These are phyloP conservation scores for Botrytis cinerea DNA, from an alignment of 2,329 filamentous ascomycete species.

Conservation along the genomic window DNA sequence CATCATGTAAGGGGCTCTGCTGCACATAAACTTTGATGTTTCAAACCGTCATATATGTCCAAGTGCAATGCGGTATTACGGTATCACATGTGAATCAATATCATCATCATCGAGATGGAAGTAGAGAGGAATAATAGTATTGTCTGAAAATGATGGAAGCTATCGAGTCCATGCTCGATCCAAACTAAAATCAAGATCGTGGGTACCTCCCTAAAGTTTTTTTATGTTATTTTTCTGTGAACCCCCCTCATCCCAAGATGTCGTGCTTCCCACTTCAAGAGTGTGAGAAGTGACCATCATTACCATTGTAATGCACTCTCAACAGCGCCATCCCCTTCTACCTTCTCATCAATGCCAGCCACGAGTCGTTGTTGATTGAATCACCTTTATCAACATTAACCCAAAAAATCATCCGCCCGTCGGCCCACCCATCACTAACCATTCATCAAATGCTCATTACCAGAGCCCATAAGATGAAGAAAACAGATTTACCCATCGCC, in stretches of 20 bases:
- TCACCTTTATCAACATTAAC: conserved; percentile 28
- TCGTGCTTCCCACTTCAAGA: conserved; percentile 35
- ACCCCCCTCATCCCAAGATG: conserved; percentile 32
- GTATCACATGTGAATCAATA: conserved; percentile 21
- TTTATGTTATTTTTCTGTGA: conserved; percentile 27
- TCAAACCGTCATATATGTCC: not conserved
- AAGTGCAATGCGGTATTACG: conserved; percentile 9
- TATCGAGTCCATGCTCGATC: conserved; percentile 36
- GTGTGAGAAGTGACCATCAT: conserved; percentile 37
- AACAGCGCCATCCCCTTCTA: conserved; percentile 28
- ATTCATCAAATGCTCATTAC: conserved; percentile 30
- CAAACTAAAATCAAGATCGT: conserved; percentile 30
- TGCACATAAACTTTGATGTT: not conserved
- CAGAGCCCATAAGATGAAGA: conserved; percentile 29
- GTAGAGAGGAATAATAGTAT: conserved; percentile 32
- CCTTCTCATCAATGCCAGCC: conserved; percentile 27
- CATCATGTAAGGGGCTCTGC: not conserved
- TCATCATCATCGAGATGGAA: not conserved
- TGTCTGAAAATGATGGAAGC: conserved; percentile 31
- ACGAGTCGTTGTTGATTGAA: conserved; percentile 14
- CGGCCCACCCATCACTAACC: conserved; percentile 26
- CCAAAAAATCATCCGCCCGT: conserved; percentile 19
- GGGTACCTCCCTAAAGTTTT: conserved; percentile 31
- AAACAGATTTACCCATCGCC: conserved; percentile 37
- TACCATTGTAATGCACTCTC: conserved; percentile 28